These are phyloP conservation scores for Ogataea trehalophila DNA, from an alignment of 805 yeast species.

Conservation along the genomic window DNA sequence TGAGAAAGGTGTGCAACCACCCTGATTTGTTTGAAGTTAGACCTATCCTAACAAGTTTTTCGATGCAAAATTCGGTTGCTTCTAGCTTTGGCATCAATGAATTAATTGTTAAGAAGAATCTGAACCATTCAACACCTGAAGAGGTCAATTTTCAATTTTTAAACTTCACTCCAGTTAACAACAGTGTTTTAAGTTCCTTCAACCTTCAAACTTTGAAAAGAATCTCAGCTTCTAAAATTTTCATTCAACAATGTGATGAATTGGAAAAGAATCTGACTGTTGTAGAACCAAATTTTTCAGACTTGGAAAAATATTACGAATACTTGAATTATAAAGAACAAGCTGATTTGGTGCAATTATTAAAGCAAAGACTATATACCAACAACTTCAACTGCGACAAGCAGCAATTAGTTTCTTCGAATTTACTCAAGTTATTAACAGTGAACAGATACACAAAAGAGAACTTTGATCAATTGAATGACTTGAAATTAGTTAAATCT, in stretches of 20 bases:
- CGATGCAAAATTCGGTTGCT: slow-evolving; percentile 61
- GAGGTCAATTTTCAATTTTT: slow-evolving; percentile 48
- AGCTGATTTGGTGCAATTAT: slow-evolving; percentile 43
- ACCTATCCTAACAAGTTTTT: slow-evolving; percentile 88
- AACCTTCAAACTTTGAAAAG: slow-evolving; percentile 39
- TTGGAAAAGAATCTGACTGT: slow-evolving; percentile 35
- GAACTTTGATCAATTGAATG: slow-evolving; percentile 23
- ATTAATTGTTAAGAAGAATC: slow-evolving; percentile 31
- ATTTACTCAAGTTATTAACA: slow-evolving; percentile 42
- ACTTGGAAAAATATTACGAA: slow-evolving; percentile 56
- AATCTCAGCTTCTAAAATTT: slow-evolving; percentile 43
- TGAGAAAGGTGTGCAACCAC: slow-evolving; percentile 94
- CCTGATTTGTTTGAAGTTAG: slow-evolving; percentile 95
- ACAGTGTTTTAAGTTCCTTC: slow-evolving; percentile 42
- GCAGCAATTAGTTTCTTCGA: slow-evolving; percentile 64
- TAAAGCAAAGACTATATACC: slow-evolving; percentile 55
- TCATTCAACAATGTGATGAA: slow-evolving; percentile 40
- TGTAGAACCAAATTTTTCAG: slow-evolving; percentile 29
- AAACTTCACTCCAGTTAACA: slow-evolving; percentile 52
- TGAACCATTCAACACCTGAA: slow-evolving; percentile 7
- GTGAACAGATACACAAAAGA: slow-evolving; percentile 26
- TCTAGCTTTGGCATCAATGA: slow-evolving; percentile 42
- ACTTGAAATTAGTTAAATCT: slow-evolving; percentile 37
- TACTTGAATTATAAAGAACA: slow-evolving; percentile 50
- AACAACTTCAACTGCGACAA: slow-evolving; percentile 62